These are phyloP conservation scores for Geotrichum phurueaensis DNA, from an alignment of 1,139 yeast genomes.

Conservation along the genomic window DNA sequence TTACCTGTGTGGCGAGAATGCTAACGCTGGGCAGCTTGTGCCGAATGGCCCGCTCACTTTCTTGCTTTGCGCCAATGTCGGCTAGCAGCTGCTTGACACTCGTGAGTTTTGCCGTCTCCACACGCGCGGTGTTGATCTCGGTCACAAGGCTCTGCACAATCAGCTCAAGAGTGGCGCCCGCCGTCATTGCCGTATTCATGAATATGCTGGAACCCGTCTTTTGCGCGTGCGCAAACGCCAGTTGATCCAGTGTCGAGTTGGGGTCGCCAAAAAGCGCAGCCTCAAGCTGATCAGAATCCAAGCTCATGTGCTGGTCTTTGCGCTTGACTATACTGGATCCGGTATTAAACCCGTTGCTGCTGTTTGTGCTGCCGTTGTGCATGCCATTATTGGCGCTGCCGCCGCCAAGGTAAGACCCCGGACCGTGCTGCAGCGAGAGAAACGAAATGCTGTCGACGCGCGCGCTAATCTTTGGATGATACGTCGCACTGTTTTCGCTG, in stretches of 20 bases:
- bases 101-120: conserved; percentile 41
- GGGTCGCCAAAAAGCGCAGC: conserved; percentile 77
- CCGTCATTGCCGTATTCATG: conserved; percentile 54
- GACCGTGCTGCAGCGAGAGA: conserved; percentile 40
- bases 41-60: conserved; percentile 1
- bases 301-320: background rate
- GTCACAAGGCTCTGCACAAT: conserved; percentile 42
- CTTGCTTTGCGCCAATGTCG: conserved; percentile 27
- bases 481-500: conserved; percentile 44
- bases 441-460: conserved; percentile 65
- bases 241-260: conserved; percentile 54
- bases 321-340: background rate
- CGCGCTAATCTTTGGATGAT: conserved; percentile 82
- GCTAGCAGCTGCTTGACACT: conserved; percentile 38
- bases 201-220: conserved; percentile 55
- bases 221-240: conserved; percentile 50
- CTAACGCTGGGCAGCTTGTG: background rate
- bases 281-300: conserved; percentile 35
- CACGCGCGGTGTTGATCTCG: conserved; percentile 43
- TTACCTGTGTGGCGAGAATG: background rate
- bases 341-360: background rate
- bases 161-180: conserved; percentile 47
- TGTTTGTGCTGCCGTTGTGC: background rate
- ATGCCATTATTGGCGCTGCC: background rate
- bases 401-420: background rate